Conservation (phyloP, 208 protist genomes). For the Jaenimonas drosophilae region DNA sequence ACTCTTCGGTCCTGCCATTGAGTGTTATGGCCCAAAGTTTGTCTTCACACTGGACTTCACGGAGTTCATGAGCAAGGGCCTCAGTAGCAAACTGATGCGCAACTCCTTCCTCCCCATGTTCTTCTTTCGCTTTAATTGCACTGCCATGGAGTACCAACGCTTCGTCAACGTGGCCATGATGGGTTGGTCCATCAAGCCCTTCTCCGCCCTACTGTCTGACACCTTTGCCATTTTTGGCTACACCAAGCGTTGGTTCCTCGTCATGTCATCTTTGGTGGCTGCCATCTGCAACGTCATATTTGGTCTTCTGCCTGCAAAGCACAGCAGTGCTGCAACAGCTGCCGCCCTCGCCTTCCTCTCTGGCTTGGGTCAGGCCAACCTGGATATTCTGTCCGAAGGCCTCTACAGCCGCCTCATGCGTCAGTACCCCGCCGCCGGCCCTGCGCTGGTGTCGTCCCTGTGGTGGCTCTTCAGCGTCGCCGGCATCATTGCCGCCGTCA, state of each 20-base stretch:
- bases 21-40: conserved; percentile 19
- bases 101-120: conserved; percentile 19
- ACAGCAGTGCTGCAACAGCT: conserved; percentile 2
- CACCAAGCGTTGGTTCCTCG: conserved; percentile 23
- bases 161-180: conserved; percentile 12
- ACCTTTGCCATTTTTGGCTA: conserved; percentile 15
- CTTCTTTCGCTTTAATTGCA: conserved; percentile 7
- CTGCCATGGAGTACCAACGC: conserved; percentile 10
- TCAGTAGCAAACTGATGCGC: conserved; percentile 14
- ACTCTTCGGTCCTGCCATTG: conserved; percentile 14
- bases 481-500: conserved; percentile 8
- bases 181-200: conserved; percentile 20
- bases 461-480: conserved; percentile 19
- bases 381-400: conserved; percentile 30
- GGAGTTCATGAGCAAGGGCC: conserved; percentile 17
- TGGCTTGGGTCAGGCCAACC: conserved; percentile 9
- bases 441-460: conserved; percentile 20
- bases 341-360: conserved; percentile 18
- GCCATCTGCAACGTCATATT: conserved; percentile 8
- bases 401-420: conserved; percentile 24
- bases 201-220: conserved; percentile 17
- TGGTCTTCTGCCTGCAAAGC: conserved; percentile 10
- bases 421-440: conserved; percentile 5
- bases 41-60: conserved; percentile 7
- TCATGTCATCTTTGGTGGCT: conserved; percentile 11